phyloP scores from a whole-genome alignment of 495 filamentous ascomycete species.

The Xylaria venustula region DNA sequence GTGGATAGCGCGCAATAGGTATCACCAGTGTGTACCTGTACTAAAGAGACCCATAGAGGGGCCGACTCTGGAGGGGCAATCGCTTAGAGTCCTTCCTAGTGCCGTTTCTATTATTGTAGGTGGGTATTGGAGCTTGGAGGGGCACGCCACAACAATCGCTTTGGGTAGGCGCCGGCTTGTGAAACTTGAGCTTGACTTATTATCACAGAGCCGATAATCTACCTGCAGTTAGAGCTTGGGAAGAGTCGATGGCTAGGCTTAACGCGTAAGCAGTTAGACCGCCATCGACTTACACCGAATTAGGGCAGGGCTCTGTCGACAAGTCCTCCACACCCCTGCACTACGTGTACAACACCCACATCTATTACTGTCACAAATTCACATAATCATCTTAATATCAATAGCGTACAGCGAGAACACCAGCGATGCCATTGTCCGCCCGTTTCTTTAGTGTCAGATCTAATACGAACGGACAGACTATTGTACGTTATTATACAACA shows the following conservation, averaged over 20 bases:
- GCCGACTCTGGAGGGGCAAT: background rate
- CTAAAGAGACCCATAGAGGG: background rate
- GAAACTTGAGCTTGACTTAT: no score
- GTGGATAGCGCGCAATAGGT: background rate
- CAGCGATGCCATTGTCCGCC: no score
- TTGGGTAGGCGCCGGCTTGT: background rate
- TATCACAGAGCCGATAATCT: no score
- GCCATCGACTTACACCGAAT: background rate
- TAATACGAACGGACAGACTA: no score
- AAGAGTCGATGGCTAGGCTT: background rate
- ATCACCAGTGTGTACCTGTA: background rate
- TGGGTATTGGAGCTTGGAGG: background rate
- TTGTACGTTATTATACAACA: no score
- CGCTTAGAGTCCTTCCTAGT: background rate
- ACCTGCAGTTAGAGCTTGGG: background rate
- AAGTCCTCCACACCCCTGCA: background rate
- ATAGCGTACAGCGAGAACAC: no score
- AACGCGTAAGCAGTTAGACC: background rate
- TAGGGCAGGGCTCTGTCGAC: slow-evolving; percentile 1
- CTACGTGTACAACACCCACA: slow-evolving; percentile 8
- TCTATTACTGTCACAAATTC: slow-evolving; percentile 1
- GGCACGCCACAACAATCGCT: background rate
- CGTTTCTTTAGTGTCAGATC: no score
- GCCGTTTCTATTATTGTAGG: background rate
- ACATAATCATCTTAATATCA: background rate